Evolutionary conservation across 106 monocot genomes (phyloP).

Genomic region (Xerophyta viscosa): DNA sequence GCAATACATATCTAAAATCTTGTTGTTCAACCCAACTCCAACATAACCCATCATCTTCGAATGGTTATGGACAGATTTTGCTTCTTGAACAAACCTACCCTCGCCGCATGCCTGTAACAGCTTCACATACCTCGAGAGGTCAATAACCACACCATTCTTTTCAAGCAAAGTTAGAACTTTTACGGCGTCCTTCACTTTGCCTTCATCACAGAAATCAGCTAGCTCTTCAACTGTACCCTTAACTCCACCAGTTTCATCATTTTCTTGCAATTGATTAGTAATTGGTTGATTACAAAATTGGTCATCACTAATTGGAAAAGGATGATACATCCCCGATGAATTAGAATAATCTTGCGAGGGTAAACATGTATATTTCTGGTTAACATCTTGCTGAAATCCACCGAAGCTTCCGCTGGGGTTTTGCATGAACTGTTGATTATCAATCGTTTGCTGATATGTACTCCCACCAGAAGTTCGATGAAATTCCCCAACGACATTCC

Average conservation of each 20-base stretch:
- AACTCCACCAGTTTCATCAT: constrained; percentile 7
- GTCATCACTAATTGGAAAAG: background rate
- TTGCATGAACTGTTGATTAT: no score
- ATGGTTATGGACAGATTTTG: constrained; percentile 40
- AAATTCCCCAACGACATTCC: constrained; percentile 1
- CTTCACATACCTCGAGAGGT: constrained; percentile 35
- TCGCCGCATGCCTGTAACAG: constrained; percentile 70
- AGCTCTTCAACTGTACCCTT: constrained; percentile 62
- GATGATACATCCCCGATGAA: background rate
- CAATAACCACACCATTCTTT: constrained; percentile 27
- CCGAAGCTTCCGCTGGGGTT: background rate
- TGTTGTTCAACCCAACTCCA: constrained; percentile 52
- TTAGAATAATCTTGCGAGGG: constrained; percentile 4
- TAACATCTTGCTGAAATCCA: constrained; percentile 7
- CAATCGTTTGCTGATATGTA: background rate
- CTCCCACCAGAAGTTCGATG: background rate
- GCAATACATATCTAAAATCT: constrained; percentile 62
- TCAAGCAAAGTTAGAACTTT: constrained; percentile 48
- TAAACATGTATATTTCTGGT: background rate
- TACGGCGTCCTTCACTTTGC: constrained; percentile 62
- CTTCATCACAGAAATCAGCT: constrained; percentile 46
- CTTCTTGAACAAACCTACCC: constrained; percentile 43
- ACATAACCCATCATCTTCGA: constrained; percentile 11
- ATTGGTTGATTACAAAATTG: background rate
- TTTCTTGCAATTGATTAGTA: constrained; percentile 11